Conservation (phyloP, 768 basidiomycete genomes). For the Rhodotorula sphaerocarpa region DNA sequence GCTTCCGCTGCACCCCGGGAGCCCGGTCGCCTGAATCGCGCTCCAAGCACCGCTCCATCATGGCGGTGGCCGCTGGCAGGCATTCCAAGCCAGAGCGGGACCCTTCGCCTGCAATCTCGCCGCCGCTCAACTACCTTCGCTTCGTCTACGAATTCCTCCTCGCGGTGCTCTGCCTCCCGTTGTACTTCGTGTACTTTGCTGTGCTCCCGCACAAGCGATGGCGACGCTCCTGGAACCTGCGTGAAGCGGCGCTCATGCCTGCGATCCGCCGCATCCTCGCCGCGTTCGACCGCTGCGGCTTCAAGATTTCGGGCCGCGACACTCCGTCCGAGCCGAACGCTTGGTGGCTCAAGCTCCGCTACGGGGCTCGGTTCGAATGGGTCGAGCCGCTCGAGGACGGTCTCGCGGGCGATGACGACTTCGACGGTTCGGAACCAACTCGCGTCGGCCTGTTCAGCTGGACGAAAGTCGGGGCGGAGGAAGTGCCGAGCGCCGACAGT, state of each 20-base stretch:
- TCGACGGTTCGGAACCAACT: constrained; percentile 1
- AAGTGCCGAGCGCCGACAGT: neutral
- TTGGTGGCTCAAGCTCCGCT: neutral
- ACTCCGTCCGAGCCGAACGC: neutral
- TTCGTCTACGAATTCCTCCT: neutral
- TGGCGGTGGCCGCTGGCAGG: no score
- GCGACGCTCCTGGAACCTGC: constrained; percentile 1
- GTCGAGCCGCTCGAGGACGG: neutral
- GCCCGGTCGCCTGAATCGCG: no score
- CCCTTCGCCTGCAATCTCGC: neutral
- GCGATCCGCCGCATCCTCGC: constrained; percentile 5
- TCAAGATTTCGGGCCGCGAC: constrained; percentile 13
- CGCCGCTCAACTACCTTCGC: neutral
- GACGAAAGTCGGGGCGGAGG: neutral
- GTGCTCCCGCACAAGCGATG: constrained; percentile 10
- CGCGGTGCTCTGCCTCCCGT: constrained; percentile 14
- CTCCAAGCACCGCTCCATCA: no score
- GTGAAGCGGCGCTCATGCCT: neutral
- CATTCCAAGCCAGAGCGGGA: neutral
- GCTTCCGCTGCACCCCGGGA: no score
- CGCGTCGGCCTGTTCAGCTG: constrained; percentile 21
- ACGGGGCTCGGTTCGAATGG: constrained; percentile 16
- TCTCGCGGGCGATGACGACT: neutral
- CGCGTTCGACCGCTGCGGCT: constrained; percentile 17
- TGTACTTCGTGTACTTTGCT: constrained; percentile 9